These are phyloP conservation scores for Verbascum thapsus DNA, from an alignment of 257 asterid genomes.

Conservation along the genomic window DNA sequence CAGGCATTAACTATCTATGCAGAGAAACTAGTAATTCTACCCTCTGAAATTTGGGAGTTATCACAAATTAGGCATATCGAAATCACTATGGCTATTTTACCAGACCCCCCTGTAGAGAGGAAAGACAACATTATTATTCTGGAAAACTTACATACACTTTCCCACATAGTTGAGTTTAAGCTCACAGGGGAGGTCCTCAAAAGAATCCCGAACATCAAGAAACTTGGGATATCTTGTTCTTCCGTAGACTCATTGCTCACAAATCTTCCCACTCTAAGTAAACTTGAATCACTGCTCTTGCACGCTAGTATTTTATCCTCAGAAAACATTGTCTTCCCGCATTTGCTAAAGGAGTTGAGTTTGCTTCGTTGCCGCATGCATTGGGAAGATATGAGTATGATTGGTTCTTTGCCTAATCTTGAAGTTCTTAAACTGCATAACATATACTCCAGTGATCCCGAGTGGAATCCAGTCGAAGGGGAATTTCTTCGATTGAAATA, in stretches of 20 bases:
- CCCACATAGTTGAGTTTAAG: background rate
- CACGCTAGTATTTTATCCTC: too few relatives aligned
- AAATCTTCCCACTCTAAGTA: constrained; percentile 21
- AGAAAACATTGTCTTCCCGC: constrained; percentile 6
- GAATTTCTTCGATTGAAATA: background rate
- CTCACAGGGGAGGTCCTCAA: constrained; percentile 8
- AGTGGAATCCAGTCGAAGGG: background rate
- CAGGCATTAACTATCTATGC: constrained; percentile 11
- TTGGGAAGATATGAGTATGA: constrained; percentile 24
- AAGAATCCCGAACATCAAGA: constrained; percentile 33
- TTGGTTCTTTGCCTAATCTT: constrained; percentile 29
- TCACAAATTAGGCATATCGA: constrained; percentile 27
- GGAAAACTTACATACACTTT: constrained; percentile 25
- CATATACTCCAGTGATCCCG: background rate
- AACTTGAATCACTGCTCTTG: constrained; percentile 1
- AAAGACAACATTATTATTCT: constrained; percentile 1
- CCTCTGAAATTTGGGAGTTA: constrained; percentile 31
- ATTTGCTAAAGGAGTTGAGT: constrained; percentile 21
- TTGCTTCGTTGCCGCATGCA: background rate
- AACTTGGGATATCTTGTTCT: constrained; percentile 5
- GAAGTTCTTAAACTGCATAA: background rate
- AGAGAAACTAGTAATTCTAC: background rate
- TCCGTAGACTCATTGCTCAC: too few relatives aligned
- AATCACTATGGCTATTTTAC: background rate
- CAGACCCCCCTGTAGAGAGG: constrained; percentile 15